Base-by-base conservation (phyloP, 2,329 filamentous ascomycete genomes). In the Ilyonectria destructans region DNA sequence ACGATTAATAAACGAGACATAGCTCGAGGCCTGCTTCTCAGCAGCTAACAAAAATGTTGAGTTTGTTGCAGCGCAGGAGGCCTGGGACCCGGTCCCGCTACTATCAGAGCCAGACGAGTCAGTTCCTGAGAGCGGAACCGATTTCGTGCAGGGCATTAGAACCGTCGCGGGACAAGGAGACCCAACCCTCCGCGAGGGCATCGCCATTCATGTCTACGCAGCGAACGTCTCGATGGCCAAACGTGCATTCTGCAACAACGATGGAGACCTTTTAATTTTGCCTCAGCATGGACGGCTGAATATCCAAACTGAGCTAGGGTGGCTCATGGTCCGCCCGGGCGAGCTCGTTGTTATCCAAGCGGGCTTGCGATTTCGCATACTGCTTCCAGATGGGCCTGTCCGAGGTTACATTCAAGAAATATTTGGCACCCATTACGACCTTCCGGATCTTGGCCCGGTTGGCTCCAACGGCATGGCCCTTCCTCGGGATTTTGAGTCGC, bases 221-320 rank as follows among this genome's bases (percentile, higher is more conserved):
- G 80, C 82, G 66, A 85, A 85, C 65, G 75, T 75, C 2, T 80
- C 74, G 69, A 87, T 87, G 85, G 76, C 31, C 12, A 79, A 79
- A 4, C 75, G 80, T 31, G 85, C 86, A 0, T 86, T 86, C 63
- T 83, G 64, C 60, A 69, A 71, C 60, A 70, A 69, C 45, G 93
- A 95, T 77, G 93, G 93, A 17, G 93, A 95, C 79, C 88, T 93
- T 73, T 80, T 95, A 62, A 90, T 95, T 71, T 91, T 95, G 19
- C 87, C 91, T 6, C 92, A 95, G 78, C 88, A 92, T 69, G 93
- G 93, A 4, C 85, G 86, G 17, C 82, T 95, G 43, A 91, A 95
- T 75, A 91, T 95, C 70, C 88, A 90, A 76, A 95, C 93, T 1
- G 93, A 95, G 80, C 84, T 95, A 57, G 93, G 93, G 52, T 87